phyloP scores from a whole-genome alignment of 2,329 filamentous ascomycete genomes.

The Dryadomyces quercivorus region DNA sequence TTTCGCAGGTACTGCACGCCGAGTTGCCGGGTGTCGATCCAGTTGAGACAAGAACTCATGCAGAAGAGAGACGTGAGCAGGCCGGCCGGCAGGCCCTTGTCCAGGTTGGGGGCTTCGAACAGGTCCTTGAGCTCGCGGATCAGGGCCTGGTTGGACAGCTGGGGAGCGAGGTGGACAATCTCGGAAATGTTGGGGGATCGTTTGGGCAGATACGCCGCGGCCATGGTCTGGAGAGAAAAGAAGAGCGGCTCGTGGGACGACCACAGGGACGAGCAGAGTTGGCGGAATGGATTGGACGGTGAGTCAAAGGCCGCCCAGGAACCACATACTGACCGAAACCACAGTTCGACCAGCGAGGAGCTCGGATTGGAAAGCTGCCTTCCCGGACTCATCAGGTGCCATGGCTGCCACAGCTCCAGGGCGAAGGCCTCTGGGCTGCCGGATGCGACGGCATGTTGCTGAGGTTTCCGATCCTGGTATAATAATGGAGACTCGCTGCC shows the following conservation, averaged over 20 bases:
- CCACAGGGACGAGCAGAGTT: conserved; percentile 24
- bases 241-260: conserved; percentile 24
- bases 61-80: conserved; percentile 26
- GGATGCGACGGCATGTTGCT: background rate
- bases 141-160: conserved; percentile 21
- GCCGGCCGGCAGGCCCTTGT: conserved; percentile 18
- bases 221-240: conserved; percentile 28
- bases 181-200: conserved; percentile 23
- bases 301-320: conserved; percentile 30
- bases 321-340: conserved; percentile 28
- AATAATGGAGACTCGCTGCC: no score
- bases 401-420: conserved; percentile 6
- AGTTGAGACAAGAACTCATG: conserved; percentile 26
- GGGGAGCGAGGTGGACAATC: conserved; percentile 21
- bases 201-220: conserved; percentile 23
- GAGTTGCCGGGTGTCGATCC: conserved; percentile 22
- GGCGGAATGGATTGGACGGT: conserved; percentile 24
- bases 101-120: conserved; percentile 8
- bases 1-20: conserved; percentile 14
- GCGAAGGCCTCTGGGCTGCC: background rate
- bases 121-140: conserved; percentile 21
- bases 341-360: conserved; percentile 22
- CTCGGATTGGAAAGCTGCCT: conserved; percentile 3
- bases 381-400: background rate
- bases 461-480: no score